These are phyloP conservation scores for Fusarium pseudonygamai DNA, from an alignment of 2,329 filamentous ascomycete genomes.

Conservation along the genomic window DNA sequence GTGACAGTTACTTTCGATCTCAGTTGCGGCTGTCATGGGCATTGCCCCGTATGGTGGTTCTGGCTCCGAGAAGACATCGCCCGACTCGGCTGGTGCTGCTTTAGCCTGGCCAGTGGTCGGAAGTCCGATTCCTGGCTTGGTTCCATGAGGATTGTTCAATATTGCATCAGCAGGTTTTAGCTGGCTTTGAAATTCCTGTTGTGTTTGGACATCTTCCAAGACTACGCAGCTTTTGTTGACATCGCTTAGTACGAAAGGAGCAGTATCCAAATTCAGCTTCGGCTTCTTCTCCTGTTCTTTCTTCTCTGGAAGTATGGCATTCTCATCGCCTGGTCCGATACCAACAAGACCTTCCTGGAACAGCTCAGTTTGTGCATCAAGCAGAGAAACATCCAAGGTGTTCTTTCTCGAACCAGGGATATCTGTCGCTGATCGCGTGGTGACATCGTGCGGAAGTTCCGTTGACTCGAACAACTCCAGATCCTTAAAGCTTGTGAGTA, in stretches of 20 bases:
- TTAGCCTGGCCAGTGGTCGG: not conserved
- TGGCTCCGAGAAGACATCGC: not conserved
- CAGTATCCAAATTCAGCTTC: not conserved
- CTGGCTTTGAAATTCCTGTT: not conserved
- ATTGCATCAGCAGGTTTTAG: not conserved
- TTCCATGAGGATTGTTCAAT: not conserved
- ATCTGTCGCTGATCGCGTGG: not conserved
- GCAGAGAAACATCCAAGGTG: not conserved
- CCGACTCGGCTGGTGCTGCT: not conserved
- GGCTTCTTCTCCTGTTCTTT: constrained; percentile 31
- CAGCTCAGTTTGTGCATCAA: not conserved
- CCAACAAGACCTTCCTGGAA: not conserved
- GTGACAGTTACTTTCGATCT: not conserved
- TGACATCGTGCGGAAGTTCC: not conserved
- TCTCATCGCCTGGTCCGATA: not conserved
- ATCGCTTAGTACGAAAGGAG: not conserved
- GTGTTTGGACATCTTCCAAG: not conserved
- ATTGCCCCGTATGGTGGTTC: not conserved
- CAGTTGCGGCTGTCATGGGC: not conserved
- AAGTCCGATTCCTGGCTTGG: not conserved
- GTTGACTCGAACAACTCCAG: not conserved
- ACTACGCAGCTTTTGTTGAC: not conserved
- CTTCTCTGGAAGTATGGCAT: constrained; percentile 11
- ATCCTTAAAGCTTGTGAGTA: not conserved
- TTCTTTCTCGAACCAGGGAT: not conserved